Conservation (phyloP, 2,329 filamentous ascomycete species). For the Cytospora piceicola region DNA sequence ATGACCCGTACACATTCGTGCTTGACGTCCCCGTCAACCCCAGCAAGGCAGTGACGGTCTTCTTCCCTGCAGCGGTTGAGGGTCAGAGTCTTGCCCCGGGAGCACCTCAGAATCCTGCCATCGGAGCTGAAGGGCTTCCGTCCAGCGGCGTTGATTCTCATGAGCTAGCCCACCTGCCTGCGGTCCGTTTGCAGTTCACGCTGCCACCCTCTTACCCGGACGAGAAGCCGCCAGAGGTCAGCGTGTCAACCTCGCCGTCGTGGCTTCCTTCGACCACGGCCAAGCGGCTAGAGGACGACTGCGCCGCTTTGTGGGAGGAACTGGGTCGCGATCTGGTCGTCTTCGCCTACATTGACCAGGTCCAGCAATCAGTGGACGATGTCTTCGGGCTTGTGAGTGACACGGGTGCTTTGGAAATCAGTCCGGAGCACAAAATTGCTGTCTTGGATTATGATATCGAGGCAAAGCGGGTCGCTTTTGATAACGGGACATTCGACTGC, state of each 20-base stretch:
- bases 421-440: conserved; percentile 65
- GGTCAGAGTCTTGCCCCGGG: conserved; percentile 32
- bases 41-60: conserved; percentile 57
- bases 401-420: conserved; percentile 55
- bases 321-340: conserved; percentile 61
- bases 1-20: conserved; percentile 53
- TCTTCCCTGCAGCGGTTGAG: conserved; percentile 55
- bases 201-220: conserved; percentile 64
- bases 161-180: conserved; percentile 60
- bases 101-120: conserved; percentile 24
- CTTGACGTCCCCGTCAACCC: conserved; percentile 64
- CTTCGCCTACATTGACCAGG: conserved; percentile 66
- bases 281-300: conserved; percentile 55
- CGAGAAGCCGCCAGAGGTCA: conserved; percentile 53
- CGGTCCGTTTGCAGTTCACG: conserved; percentile 56
- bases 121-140: conserved; percentile 13
- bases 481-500: conserved; percentile 84
- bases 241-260: conserved; percentile 56
- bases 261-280: conserved; percentile 60
- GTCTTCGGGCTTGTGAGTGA: conserved; percentile 61
- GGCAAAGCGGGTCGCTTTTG: conserved; percentile 74
- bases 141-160: conserved; percentile 48
- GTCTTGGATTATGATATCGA: conserved; percentile 79
- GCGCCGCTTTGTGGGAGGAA: conserved; percentile 63
- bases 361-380: conserved; percentile 61